phyloP scores from a whole-genome alignment of 768 basidiomycete species.

The Tylopilus cervinicoccineus region DNA sequence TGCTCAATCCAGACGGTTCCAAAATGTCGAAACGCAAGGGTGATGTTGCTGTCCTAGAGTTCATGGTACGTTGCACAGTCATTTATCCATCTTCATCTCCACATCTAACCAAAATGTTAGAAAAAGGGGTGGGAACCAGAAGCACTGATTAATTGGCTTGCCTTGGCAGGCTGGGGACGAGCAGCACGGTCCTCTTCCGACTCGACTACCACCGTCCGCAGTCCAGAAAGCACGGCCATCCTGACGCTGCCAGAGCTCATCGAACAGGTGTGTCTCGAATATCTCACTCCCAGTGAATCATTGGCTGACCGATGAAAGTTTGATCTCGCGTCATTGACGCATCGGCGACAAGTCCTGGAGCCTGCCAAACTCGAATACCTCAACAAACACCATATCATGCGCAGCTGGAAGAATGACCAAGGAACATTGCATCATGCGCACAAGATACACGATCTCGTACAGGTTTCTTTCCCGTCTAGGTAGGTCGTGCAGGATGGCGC shows the following conservation, averaged over 20 bases:
- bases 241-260: slow-evolving; percentile 66
- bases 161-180: slow-evolving; percentile 90
- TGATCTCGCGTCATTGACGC: slow-evolving; percentile 70
- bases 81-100: background rate
- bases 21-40: slow-evolving; percentile 96
- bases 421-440: slow-evolving; percentile 53
- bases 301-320: slow-evolving; percentile 51
- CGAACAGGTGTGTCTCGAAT: slow-evolving; percentile 41
- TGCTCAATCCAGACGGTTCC: slow-evolving; percentile 84
- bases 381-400: slow-evolving; percentile 82
- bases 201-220: slow-evolving; percentile 30
- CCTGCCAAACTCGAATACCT: slow-evolving; percentile 76
- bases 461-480: slow-evolving; percentile 58
- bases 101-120: slow-evolving; percentile 35
- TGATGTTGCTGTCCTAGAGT: slow-evolving; percentile 82
- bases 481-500: slow-evolving; percentile 16
- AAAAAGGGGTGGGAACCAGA: slow-evolving; percentile 85
- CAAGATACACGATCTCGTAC: slow-evolving; percentile 51
- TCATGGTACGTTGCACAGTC: slow-evolving; percentile 53
- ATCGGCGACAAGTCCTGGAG: slow-evolving; percentile 80
- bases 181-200: slow-evolving; percentile 33
- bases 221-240: slow-evolving; percentile 63
- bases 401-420: slow-evolving; percentile 44
- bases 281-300: background rate
- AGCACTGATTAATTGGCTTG: slow-evolving; percentile 90